Evolutionary conservation across 148 eudicot species (phyloP).

Genomic region (Nyssa sinensis): DNA sequence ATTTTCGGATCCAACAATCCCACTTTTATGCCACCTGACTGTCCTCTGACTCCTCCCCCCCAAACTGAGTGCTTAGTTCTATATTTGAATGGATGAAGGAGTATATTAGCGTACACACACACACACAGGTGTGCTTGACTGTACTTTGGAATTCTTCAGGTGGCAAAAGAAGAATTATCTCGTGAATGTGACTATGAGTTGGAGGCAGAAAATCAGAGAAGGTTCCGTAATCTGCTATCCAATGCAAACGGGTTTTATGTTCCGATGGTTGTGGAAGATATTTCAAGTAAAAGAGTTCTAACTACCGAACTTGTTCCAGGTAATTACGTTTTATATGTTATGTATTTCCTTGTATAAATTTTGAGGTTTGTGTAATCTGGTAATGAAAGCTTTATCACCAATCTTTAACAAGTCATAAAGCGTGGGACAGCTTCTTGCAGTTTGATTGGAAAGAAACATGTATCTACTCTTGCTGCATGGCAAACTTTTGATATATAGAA

Average conservation of each 20-base stretch:
- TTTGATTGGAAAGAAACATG: constrained; percentile 1
- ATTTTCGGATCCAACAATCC: not conserved
- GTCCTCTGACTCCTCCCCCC: too few relatives aligned
- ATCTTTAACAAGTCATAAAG: not conserved
- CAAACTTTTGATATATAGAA: not conserved
- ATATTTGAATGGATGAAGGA: not conserved
- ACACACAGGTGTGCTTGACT: not conserved
- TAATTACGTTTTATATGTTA: constrained; percentile 21
- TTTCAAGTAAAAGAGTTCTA: constrained; percentile 77
- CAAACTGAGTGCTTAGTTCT: not conserved
- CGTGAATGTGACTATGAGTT: constrained; percentile 90
- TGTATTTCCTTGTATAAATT: not conserved
- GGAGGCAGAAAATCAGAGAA: constrained; percentile 73
- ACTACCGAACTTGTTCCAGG: constrained; percentile 87
- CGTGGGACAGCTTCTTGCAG: constrained; percentile 1
- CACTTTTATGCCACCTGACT: not conserved
- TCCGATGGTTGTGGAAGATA: constrained; percentile 73
- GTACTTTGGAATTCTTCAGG: constrained; percentile 41
- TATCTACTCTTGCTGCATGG: not conserved
- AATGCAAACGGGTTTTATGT: constrained; percentile 72
- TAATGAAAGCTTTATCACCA: not conserved
- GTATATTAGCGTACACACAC: not conserved
- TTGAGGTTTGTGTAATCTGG: not conserved
- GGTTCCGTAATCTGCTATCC: constrained; percentile 52
- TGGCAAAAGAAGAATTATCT: constrained; percentile 96